Evolutionary conservation across 2,329 filamentous ascomycete genomes (phyloP).

Genomic region (Alternaria brassicae): DNA sequence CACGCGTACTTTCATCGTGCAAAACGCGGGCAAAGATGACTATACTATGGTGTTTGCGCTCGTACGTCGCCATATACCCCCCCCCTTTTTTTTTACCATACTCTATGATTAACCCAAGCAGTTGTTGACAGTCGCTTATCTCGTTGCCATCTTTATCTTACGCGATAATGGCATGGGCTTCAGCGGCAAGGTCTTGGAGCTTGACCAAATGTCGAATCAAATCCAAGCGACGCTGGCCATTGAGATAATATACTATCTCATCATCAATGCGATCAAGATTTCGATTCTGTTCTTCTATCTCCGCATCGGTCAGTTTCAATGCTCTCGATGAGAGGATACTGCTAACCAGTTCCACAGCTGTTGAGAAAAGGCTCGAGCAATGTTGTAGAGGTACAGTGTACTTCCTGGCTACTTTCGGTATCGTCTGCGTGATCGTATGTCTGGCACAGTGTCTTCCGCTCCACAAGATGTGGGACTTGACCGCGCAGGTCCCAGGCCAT

Average conservation of each 20-base stretch:
- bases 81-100: neutral
- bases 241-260: constrained; percentile 42
- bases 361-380: constrained; percentile 29
- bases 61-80: constrained; percentile 28
- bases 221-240: constrained; percentile 38
- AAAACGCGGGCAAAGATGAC: constrained; percentile 41
- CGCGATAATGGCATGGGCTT: constrained; percentile 37
- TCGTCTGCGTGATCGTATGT: constrained; percentile 35
- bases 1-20: constrained; percentile 28
- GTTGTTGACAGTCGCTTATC: constrained; percentile 36
- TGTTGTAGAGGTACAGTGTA: constrained; percentile 34
- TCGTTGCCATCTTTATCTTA: constrained; percentile 31
- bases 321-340: neutral
- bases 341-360: constrained; percentile 24
- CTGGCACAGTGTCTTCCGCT: constrained; percentile 44
- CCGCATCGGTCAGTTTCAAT: constrained; percentile 37
- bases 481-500: constrained; percentile 29
- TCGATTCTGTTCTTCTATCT: constrained; percentile 48
- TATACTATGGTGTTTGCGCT: constrained; percentile 37
- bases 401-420: constrained; percentile 34
- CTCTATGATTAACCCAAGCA: constrained; percentile 3
- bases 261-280: constrained; percentile 40
- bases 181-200: constrained; percentile 23
- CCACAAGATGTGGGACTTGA: constrained; percentile 45
- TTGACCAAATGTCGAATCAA: constrained; percentile 28